A percentile compares a stretch with the other conserved stretches of the same genome.
Evolutionary conservation across 208 protist genomes (phyloP).

Genomic region (Acanthamoeba divionensis): DNA sequence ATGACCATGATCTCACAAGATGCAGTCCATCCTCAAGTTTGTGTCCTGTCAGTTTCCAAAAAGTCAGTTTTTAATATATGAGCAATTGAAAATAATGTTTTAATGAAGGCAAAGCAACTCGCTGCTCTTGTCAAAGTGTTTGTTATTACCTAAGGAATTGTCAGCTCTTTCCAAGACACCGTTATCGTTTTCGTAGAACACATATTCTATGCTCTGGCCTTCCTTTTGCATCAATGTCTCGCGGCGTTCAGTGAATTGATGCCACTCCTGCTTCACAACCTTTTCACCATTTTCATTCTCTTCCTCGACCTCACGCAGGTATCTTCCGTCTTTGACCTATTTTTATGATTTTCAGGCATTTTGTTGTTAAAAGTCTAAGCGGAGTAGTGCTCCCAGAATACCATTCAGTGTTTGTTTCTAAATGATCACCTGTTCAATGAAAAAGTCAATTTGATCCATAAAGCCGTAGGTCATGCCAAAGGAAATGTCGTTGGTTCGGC

Average conservation of each 20-base stretch:
- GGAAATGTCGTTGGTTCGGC: conserved; percentile 3
- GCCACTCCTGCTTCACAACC: background rate
- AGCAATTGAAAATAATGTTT: background rate
- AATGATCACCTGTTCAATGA: too few relatives aligned
- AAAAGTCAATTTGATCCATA: conserved; percentile 48
- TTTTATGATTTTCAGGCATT: too few relatives aligned
- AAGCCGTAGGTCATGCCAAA: conserved; percentile 41
- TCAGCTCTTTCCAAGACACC: background rate
- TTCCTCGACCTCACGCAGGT: background rate
- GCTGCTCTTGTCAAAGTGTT: background rate
- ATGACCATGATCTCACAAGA: background rate
- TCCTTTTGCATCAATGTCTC: conserved; percentile 19
- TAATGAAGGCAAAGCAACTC: background rate
- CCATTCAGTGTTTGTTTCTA: too few relatives aligned
- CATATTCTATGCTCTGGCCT: background rate
- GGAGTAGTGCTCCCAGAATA: too few relatives aligned
- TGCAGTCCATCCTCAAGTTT: background rate
- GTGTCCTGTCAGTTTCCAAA: background rate
- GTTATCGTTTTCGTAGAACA: conserved; percentile 49
- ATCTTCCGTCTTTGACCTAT: background rate
- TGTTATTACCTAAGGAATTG: background rate
- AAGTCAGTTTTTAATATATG: background rate
- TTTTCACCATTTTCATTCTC: background rate
- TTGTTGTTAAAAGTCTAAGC: too few relatives aligned
- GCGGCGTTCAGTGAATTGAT: background rate